Base-by-base conservation (phyloP, 1,284 basidiomycete genomes). In the Sutorius eximius region DNA sequence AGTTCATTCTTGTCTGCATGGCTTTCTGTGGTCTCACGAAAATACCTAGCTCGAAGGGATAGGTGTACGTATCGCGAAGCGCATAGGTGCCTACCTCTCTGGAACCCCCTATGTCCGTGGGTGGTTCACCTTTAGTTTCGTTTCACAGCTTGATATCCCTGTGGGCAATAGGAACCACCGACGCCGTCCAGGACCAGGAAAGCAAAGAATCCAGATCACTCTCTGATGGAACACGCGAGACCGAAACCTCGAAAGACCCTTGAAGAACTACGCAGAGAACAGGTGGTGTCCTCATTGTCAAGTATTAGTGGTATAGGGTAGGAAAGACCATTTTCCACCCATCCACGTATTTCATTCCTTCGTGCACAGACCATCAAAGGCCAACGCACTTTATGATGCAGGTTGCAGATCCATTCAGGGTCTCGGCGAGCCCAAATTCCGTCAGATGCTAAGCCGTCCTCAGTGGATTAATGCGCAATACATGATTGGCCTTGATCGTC, bases 331-430 rank as follows among this genome's bases (percentile, higher is more conserved):
- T 38, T 65, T 57, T 1, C 16, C 18, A 2, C 40, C 18, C 10
- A 33, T 20, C 20, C 24, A 3, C 7, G 16, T 20, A 13, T 36
- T 29, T 44, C 37, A 51, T 45, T 42, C 44, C 36, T 49, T 49
- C 30, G 34, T 51, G 15, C 45, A 30, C 57, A 80, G 78, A n/a
- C 41, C 54, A 33, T 60, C 57, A 10, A 79, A 67, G 30, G 82
- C 82, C 5, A 61, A 67, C 33, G 59, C 70, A 18, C 73, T 85
- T 4, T 72, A 77, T 38, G 69, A 73, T 4, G 77, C 75, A 15
- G 83, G 83, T 11, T 83, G 80, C 54, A 67, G 55, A 52, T 72
- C 72, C 1, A n/a, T 78, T n/a, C 64, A 67, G 11, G 74, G 81
- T 47, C 65, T 85, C 32, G 62, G 53, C 20, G 61, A 70, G n/a